Base-by-base conservation (phyloP, 1,139 yeast species). In the Yamadazyma sp. region DNA sequence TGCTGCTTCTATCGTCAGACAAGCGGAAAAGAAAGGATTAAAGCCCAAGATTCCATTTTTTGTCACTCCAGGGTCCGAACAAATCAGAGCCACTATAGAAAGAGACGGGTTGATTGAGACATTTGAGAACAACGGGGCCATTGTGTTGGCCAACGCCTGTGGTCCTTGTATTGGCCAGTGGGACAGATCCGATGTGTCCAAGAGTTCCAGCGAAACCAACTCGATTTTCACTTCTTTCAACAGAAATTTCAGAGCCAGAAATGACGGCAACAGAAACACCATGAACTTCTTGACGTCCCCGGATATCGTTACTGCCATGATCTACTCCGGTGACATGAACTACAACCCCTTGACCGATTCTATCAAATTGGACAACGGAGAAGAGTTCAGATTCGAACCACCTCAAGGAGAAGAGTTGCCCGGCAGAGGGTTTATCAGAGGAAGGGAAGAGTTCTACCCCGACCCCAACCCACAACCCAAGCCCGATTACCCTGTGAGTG, bases 131-230 rank as follows among this genome's bases (percentile, higher is more conserved):
- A 85, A 83, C 53, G 97, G 97, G 41, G 97, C 96, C 36, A 74
- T 80, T 38, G 96, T 92, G 13, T 73, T 92, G 48, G 96, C 97
- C 31, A 92, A 92, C 58, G 98, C 98, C 12, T 92, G 98, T 73
- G 98, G 98, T 42, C 98, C 97, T 48, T 92, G 98, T 73, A 92
- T 92, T 56, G 98, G 98, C 38, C 97, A 92, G 71, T 92, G 98
- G 98, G 96, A 89, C 61, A 82, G 98, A 67, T 54, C 65, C 12
- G 76, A 71, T 45, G 75, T 83, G 36, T 73, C 83, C 37, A 83
- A 84, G 61, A 78, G 76, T 39, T 78, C 85, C 7, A 73, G 80
- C 37, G 82, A 78, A 42, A 64, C 63, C 37, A 90, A 90, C 58
- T 88, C 97, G 38, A 92, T 92, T 45, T 85, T 92, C 70, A 87